Base-by-base conservation (phyloP, 371 early-diverging fungal genomes). In the Circinella umbellata region DNA sequence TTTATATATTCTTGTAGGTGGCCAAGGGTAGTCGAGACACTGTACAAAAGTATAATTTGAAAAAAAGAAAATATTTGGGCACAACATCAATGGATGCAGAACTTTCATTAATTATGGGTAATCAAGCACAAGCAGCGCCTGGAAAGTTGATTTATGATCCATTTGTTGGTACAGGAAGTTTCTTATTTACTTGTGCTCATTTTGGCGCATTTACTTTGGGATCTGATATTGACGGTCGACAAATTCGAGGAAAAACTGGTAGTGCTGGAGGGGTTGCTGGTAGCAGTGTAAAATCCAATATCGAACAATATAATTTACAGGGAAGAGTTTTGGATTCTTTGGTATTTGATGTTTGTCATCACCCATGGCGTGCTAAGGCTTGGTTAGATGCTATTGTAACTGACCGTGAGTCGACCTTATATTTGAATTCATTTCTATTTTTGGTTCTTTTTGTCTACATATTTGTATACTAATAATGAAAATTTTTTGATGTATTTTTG, bases 31-130 rank as follows among this genome's bases (percentile, higher is more conserved):
- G 92, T 72, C 86, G 98, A 9, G 88, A 90, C 35, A 66, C 93
- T 36, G 88, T 97, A 27, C 82, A 89, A 17, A 85, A 73, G 57
- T 99, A 91, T 74, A 93, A 95, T 74, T 84, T 98, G 59, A 99
- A 98, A 83, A 96, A 96, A 73, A 86, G 99, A 60, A 87, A 83
- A 48, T 99, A 98, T 73, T 74, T 99, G 34, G 98, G 98, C 17
- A 98, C 93, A 42, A 99, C 99, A 1, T 92, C 95, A 37, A 98
- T 99, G 98, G 98, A 99, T 73, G 97, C 98, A 5, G 97, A 98
- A 75, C 80, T 99, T 46, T 97, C 98, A 1, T 80, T 99, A 20
- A 86, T 99, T 55, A 97, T 96, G 96, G 95, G 97, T 17, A 99
- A 99, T 73, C 93, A 93, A 78, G 98, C 95, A 1, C 80, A 94